Percentiles rank a stretch among this genome's conserved stretches.
These are phyloP conservation scores for Pleurotus cornucopiae DNA, from an alignment of 768 basidiomycete genomes.

Conservation along the genomic window DNA sequence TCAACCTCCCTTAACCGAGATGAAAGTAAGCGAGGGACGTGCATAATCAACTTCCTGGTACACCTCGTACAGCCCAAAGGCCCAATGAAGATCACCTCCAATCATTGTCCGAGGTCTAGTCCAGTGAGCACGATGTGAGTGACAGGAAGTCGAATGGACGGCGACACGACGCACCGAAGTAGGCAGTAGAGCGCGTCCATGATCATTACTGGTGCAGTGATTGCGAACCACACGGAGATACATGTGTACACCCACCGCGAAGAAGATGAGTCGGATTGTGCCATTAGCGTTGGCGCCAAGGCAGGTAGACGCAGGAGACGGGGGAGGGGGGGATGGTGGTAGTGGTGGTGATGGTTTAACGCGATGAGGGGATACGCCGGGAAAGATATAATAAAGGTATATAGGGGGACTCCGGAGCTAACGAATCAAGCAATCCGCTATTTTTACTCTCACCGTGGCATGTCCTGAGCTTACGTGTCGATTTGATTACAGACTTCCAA, in stretches of 20 bases:
- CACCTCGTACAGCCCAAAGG: conserved; percentile 71
- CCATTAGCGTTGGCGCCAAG: not conserved
- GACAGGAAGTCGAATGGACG: conserved; percentile 36
- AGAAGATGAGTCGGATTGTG: not conserved
- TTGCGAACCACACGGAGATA: conserved; percentile 52
- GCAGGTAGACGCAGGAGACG: not conserved
- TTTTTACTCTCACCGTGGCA: conserved; percentile 1
- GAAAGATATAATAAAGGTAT: not conserved
- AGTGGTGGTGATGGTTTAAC: conserved; percentile 14
- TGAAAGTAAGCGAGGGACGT: conserved; percentile 12
- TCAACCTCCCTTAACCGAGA: not conserved
- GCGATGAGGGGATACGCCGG: conserved; percentile 1
- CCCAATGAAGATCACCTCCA: conserved; percentile 81
- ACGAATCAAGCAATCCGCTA: not conserved
- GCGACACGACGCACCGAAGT: conserved; percentile 23
- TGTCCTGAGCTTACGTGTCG: conserved; percentile 8
- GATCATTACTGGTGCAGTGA: conserved; percentile 57
- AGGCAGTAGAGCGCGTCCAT: conserved; percentile 65
- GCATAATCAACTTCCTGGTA: conserved; percentile 52
- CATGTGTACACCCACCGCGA: conserved; percentile 31
- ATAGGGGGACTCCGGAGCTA: conserved; percentile 2
- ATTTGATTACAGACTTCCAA: not conserved
- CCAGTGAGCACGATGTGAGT: conserved; percentile 3
- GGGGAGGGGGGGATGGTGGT: conserved; percentile 15
- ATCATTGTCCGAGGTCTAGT: conserved; percentile 37